Evolutionary conservation across 306 rosid species (phyloP).

Genomic region (Glycine latifolia): DNA sequence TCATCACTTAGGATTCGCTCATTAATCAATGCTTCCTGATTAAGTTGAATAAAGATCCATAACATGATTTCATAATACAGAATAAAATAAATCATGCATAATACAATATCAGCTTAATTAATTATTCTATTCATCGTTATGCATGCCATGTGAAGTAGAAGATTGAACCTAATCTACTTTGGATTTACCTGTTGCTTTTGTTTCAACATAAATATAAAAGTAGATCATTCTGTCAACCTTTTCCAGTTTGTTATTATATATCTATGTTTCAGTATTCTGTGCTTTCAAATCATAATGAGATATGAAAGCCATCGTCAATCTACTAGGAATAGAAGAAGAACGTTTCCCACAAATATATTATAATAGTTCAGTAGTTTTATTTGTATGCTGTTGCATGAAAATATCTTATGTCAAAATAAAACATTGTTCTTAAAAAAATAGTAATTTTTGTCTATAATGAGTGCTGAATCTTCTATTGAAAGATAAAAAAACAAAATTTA

Average conservation of each 20-base stretch:
- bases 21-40: conserved; percentile 7
- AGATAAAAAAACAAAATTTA: too few species aligned
- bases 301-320: neutral
- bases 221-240: conserved; percentile 25
- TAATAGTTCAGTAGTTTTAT: too few species aligned
- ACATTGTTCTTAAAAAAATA: too few species aligned
- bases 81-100: conserved; percentile 13
- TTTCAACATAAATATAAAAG: conserved; percentile 26
- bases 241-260: neutral
- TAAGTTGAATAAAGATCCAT: conserved; percentile 16
- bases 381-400: too few species aligned
- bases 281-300: neutral
- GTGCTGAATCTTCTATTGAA: too few species aligned
- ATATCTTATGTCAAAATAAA: too few species aligned
- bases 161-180: conserved; percentile 38
- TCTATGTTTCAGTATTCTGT: neutral
- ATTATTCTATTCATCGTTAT: conserved; percentile 38
- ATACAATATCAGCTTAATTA: conserved; percentile 2
- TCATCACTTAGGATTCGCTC: conserved; percentile 34
- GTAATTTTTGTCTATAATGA: too few species aligned
- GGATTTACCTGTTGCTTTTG: conserved; percentile 41
- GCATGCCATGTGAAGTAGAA: conserved; percentile 55
- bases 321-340: neutral
- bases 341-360: neutral
- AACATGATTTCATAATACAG: conserved; percentile 10